A percentile compares a stretch with the other conserved stretches of the same genome.
Evolutionary conservation across 2,329 filamentous ascomycete species (phyloP).

Genomic region (Penicillium sp.): DNA sequence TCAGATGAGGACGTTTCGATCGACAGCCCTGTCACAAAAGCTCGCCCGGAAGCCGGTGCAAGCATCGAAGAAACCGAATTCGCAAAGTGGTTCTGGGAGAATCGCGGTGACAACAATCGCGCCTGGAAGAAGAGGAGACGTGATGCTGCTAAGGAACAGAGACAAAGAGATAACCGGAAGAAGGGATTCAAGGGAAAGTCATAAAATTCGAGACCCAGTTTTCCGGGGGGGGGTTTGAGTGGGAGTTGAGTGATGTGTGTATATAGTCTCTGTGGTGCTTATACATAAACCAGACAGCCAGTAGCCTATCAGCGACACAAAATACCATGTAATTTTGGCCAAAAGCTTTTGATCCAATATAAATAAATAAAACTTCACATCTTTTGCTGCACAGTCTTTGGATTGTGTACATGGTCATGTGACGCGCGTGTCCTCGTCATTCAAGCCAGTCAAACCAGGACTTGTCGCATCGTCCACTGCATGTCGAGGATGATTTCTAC

Average conservation of each 20-base stretch:
- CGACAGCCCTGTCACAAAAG: constrained; percentile 27
- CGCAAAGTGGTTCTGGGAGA: constrained; percentile 60
- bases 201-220: constrained; percentile 7
- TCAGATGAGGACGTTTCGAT: constrained; percentile 23
- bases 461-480: constrained; percentile 2
- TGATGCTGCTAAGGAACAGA: constrained; percentile 59
- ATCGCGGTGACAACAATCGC: constrained; percentile 51
- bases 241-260: background rate
- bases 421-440: constrained; percentile 13
- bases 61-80: constrained; percentile 54
- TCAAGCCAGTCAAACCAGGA: background rate
- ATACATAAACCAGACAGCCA: background rate
- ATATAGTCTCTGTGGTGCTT: background rate
- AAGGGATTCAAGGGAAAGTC: constrained; percentile 44
- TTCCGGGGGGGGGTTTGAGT: too few species aligned
- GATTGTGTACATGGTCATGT: constrained; percentile 10
- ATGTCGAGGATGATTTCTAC: constrained; percentile 14
- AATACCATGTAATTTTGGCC: background rate
- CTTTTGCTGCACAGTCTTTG: background rate
- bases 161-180: constrained; percentile 59
- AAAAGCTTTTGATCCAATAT: background rate
- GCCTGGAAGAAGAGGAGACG: constrained; percentile 55
- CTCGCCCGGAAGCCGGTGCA: constrained; percentile 5
- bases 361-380: background rate
- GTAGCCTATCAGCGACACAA: background rate